phyloP scores from a whole-genome alignment of 129 eudicot genomes.

The Heracleum sosnowskyi region DNA sequence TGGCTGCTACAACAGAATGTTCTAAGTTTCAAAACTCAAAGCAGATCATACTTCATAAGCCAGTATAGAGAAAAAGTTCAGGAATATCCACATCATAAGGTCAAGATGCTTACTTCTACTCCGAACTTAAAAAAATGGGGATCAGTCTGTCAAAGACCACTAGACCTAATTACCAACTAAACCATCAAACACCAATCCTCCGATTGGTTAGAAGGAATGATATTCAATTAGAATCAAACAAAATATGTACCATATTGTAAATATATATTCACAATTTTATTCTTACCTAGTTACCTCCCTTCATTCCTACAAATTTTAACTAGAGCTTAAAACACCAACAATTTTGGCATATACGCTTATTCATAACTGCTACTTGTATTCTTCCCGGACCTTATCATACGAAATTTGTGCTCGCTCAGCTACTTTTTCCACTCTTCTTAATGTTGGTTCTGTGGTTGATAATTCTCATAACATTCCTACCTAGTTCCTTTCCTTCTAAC shows the following conservation, averaged over 20 bases:
- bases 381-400: neutral
- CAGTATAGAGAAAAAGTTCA: neutral
- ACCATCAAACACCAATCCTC: neutral
- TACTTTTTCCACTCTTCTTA: neutral
- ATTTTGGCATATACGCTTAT: neutral
- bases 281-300: neutral
- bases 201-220: neutral
- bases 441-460: neutral
- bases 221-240: neutral
- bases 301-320: neutral
- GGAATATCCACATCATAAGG: neutral
- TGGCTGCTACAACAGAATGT: neutral
- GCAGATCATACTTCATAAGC: constrained; percentile 12
- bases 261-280: neutral
- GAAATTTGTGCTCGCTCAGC: neutral
- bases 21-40: constrained; percentile 1
- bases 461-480: neutral
- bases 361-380: neutral
- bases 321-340: neutral
- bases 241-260: neutral
- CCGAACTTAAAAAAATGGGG: neutral
- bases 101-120: neutral
- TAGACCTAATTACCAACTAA: neutral
- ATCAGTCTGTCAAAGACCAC: neutral
- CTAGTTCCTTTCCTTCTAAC: neutral